These are phyloP conservation scores for Cynara cardunculus DNA, from an alignment of 129 eudicot genomes.

Conservation along the genomic window DNA sequence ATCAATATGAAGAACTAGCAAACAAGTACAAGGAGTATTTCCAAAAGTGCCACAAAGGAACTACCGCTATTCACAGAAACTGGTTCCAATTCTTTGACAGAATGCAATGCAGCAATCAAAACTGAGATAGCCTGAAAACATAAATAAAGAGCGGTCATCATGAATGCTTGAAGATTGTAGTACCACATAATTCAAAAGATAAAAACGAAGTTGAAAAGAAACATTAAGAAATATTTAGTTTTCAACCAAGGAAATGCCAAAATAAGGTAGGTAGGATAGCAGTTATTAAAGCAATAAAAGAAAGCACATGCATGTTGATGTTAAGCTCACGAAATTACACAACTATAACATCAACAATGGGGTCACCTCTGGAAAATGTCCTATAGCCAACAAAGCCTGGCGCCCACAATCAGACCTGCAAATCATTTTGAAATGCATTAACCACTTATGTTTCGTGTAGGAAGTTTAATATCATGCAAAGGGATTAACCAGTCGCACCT, in stretches of 20 bases:
- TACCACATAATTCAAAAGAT: not conserved
- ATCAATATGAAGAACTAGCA: not conserved
- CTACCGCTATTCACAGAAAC: slow-evolving; percentile 55
- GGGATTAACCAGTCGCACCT: slow-evolving; percentile 42
- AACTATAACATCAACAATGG: not conserved
- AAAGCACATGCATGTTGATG: not conserved
- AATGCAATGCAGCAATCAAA: slow-evolving; percentile 75
- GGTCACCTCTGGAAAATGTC: slow-evolving; percentile 84
- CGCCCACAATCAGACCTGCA: slow-evolving; percentile 92
- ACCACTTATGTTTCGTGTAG: slow-evolving; percentile 2
- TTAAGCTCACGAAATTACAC: slow-evolving; percentile 7
- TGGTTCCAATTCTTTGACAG: slow-evolving; percentile 77
- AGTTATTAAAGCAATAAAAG: not conserved
- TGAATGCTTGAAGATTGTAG: not conserved
- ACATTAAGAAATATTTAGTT: not conserved
- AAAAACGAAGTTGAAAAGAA: not conserved
- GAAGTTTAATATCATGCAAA: slow-evolving; percentile 7
- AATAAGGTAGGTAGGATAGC: not conserved
- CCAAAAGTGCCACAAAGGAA: not conserved
- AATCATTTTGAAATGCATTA: slow-evolving; percentile 6
- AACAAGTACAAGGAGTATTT: not conserved
- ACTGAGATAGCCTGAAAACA: slow-evolving; percentile 64
- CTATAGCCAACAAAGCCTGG: slow-evolving; percentile 84
- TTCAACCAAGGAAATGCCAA: not conserved
- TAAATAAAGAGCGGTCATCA: not conserved